Percentiles rank a stretch among this genome's conserved stretches.
Evolutionary conservation across 1,284 basidiomycete genomes (phyloP).

Genomic region (Irpex sp.): DNA sequence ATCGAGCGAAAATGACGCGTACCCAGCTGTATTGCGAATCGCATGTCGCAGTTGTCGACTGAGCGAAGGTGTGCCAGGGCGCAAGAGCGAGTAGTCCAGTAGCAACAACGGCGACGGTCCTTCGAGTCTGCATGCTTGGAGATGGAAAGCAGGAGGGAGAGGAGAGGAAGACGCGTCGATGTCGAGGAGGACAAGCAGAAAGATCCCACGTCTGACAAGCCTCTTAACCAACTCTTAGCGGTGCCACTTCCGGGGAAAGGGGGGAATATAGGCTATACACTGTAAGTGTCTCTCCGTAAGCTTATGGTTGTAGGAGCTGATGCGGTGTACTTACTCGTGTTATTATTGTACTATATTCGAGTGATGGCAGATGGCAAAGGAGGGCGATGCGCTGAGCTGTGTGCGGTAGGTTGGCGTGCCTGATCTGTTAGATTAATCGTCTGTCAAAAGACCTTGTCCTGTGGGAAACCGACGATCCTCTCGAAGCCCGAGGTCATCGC

Average conservation of each 20-base stretch:
- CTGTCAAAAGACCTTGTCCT: neutral
- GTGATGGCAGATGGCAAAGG: too few relatives aligned
- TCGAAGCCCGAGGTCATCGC: neutral
- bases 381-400: too few relatives aligned
- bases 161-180: neutral
- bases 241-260: too few relatives aligned
- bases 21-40: conserved; percentile 3
- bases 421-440: neutral
- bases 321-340: too few relatives aligned
- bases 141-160: neutral
- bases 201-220: too few relatives aligned
- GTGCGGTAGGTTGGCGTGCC: neutral
- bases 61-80: conserved; percentile 1
- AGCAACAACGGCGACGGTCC: neutral
- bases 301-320: too few relatives aligned
- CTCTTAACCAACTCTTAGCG: too few relatives aligned
- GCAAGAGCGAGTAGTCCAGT: neutral
- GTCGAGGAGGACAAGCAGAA: too few relatives aligned
- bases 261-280: too few relatives aligned
- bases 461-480: neutral
- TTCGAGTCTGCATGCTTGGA: neutral
- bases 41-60: conserved; percentile 2
- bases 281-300: too few relatives aligned
- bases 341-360: too few relatives aligned
- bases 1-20: neutral